Evolutionary conservation across 306 rosid species (phyloP), one percentile per base, ranked within the genome.

Genomic region (Cucurbita ficifolia): DNA sequence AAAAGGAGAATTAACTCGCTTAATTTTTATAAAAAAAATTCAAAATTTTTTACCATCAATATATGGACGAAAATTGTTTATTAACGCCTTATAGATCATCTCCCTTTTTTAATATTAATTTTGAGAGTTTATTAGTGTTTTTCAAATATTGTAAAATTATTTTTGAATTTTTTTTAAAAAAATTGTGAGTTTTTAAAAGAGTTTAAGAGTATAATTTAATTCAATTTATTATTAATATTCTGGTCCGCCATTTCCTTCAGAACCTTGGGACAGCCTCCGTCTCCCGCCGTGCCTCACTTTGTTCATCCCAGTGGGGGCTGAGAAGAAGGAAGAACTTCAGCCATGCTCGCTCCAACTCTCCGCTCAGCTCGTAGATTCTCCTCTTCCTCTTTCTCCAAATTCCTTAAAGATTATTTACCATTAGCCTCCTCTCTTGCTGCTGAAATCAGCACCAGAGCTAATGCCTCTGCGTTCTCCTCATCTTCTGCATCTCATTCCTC

Each of bases 281-380:
- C 53, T 39, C 43, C 67, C 39, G 40, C 67, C 38, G 21, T 59
- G 67, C 46, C 11, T 16, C 72, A n/a, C 10, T 53, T 18, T 42
- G 35, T 43, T 59, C 43, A 60, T 7, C 17, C 8, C 19, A 60
- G 72, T 45, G 62, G 36, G 35, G 65, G 18, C n/a, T n/a, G 35
- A 42, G 67, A 40, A 14, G 49, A 16, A 50, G 54, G 59, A 17
- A 40, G 52, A 21, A 33, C 11, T 0, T 24, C 10, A 58, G 64
- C 74, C 58, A 72, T 62, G 53, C 82, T 85, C 83, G 82, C 67
- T 50, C 58, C 78, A 61, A 54, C 56, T 38, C 18, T 82, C 67
- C 88, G 83, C 16, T 36, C 56, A 18, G 68, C 73, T 83, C 81
- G 86, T 18, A 82, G 77, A 74, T 72, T 80, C 43, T 48, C 40